A percentile compares a stretch with the other conserved stretches of the same genome.
These are phyloP conservation scores for Singerocomus inundabilis DNA, from an alignment of 1,284 basidiomycete genomes.

Conservation along the genomic window DNA sequence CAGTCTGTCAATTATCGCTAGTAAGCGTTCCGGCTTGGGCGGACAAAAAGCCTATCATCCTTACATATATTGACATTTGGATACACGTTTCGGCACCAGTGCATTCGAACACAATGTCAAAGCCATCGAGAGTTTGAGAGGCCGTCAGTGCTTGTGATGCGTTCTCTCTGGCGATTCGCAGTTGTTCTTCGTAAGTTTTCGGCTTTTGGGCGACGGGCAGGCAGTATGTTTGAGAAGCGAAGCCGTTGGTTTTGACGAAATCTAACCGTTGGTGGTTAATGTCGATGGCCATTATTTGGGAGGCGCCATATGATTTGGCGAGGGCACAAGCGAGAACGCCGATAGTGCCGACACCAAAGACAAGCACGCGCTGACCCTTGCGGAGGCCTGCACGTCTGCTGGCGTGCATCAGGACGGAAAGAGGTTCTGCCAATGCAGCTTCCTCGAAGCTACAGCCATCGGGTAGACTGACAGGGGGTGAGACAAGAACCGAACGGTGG, in stretches of 20 bases:
- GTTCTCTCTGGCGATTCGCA: conserved; percentile 65
- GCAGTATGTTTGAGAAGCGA: conserved; percentile 72
- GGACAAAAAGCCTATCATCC: conserved; percentile 31
- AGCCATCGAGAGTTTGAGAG: conserved; percentile 71
- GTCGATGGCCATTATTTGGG: conserved; percentile 76
- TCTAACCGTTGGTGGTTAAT: conserved; percentile 80
- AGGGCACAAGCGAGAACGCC: conserved; percentile 85
- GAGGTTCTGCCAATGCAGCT: conserved; percentile 88
- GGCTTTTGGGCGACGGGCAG: conserved; percentile 52
- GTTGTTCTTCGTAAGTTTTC: conserved; percentile 60
- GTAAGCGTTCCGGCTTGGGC: conserved; percentile 15
- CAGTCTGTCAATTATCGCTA: conserved; percentile 50
- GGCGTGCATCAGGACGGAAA: conserved; percentile 87
- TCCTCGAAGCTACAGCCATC: conserved; percentile 72
- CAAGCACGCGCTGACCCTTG: conserved; percentile 69
- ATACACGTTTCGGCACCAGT: conserved; percentile 91
- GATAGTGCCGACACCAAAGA: conserved; percentile 91
- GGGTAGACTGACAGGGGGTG: conserved; percentile 58
- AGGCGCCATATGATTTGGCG: conserved; percentile 69
- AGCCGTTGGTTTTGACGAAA: conserved; percentile 73
- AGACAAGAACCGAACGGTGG: conserved; percentile 8
- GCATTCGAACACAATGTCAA: conserved; percentile 93
- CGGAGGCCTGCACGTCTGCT: conserved; percentile 65
- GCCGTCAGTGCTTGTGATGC: conserved; percentile 52
- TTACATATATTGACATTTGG: conserved; percentile 82